A percentile compares a stretch with the other conserved stretches of the same genome.
phyloP scores from a whole-genome alignment of 164 flowering plant genomes.

The Euptelea pleiosperma region DNA sequence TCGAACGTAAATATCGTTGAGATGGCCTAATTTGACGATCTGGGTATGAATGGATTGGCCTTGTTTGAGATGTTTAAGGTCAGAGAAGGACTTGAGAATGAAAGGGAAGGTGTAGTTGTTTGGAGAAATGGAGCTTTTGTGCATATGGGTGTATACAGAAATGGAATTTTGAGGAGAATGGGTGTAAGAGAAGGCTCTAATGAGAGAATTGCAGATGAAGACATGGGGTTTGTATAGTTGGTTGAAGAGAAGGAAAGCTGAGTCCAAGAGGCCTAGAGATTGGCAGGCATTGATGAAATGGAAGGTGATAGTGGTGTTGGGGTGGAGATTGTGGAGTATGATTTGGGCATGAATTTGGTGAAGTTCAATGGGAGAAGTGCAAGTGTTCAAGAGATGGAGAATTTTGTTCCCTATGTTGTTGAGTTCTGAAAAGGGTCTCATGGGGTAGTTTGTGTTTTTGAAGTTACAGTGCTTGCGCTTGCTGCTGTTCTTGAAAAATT shows the following conservation, averaged over 20 bases:
- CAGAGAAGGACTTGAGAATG: constrained; percentile 45
- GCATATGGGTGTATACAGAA: constrained; percentile 42
- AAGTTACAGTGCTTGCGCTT: too few species aligned
- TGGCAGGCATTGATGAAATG: constrained; percentile 43
- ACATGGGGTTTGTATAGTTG: constrained; percentile 35
- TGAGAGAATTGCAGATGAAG: constrained; percentile 51
- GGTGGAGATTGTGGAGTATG: constrained; percentile 36
- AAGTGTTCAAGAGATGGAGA: constrained; percentile 23
- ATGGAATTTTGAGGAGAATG: constrained; percentile 30
- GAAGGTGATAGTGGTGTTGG: constrained; percentile 36
- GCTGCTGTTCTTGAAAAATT: too few species aligned
- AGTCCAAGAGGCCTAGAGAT: constrained; percentile 26
- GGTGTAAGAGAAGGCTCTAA: constrained; percentile 45
- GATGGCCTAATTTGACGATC: constrained; percentile 36
- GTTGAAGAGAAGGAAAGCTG: constrained; percentile 33
- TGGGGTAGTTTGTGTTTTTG: constrained; percentile 7
- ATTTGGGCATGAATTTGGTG: constrained; percentile 60
- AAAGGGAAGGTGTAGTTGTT: constrained; percentile 63
- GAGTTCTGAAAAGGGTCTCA: constrained; percentile 16
- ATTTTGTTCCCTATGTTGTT: constrained; percentile 18
- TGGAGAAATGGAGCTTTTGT: constrained; percentile 24
- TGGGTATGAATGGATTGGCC: constrained; percentile 46
- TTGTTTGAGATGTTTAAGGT: constrained; percentile 21
- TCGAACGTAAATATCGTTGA: constrained; percentile 42
- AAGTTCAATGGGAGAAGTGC: constrained; percentile 27